Percentiles rank a stretch among this genome's conserved stretches.
Evolutionary conservation across 345 rosid genomes (phyloP).

Genomic region (Salix arbutifolia): DNA sequence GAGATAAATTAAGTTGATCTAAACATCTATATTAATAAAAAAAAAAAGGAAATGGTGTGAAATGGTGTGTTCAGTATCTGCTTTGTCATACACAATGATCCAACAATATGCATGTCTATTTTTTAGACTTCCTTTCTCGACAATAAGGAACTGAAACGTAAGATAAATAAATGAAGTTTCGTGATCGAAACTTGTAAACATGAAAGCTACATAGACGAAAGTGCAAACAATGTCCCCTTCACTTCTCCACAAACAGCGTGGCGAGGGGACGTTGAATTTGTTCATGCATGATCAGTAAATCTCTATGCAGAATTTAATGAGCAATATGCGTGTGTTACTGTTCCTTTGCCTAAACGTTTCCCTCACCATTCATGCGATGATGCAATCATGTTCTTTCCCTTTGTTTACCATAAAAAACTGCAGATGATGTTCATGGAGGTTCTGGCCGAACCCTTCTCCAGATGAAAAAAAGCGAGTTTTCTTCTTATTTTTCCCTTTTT

Average conservation of each 20-base stretch:
- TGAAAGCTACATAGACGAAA: no score
- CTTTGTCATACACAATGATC: background rate
- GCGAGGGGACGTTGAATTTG: background rate
- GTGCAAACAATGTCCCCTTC: no score
- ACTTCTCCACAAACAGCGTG: no score
- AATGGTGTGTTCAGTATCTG: constrained; percentile 26
- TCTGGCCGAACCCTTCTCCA: constrained; percentile 69
- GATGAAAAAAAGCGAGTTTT: constrained; percentile 41
- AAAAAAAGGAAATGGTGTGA: constrained; percentile 18
- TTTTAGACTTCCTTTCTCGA: background rate
- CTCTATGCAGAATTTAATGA: background rate
- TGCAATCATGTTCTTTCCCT: background rate
- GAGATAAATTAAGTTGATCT: no score
- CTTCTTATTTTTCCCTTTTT: background rate
- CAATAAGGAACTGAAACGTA: no score
- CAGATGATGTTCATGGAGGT: constrained; percentile 45
- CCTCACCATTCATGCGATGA: background rate
- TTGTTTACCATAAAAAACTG: background rate
- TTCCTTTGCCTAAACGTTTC: background rate
- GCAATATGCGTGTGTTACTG: background rate
- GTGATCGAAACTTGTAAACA: no score
- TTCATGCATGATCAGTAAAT: background rate
- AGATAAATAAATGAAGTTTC: no score
- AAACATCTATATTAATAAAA: no score
- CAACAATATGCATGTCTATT: background rate